Evolutionary conservation across 2,329 filamentous ascomycete genomes (phyloP).

Genomic region (Talaromyces funiculosus): DNA sequence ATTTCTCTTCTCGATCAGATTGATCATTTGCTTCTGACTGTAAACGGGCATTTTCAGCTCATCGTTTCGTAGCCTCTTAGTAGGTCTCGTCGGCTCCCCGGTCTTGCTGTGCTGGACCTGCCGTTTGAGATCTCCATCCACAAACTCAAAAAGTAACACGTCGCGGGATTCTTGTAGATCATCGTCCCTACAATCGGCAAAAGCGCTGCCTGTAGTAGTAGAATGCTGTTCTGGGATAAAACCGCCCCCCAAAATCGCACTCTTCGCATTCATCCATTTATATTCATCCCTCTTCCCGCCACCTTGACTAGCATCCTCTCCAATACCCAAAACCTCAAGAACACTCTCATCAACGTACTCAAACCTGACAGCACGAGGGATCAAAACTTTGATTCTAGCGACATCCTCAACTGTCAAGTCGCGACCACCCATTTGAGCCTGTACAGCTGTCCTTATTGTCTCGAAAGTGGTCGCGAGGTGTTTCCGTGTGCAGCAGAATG

Average conservation of each 20-base stretch:
- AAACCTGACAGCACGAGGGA: constrained; percentile 75
- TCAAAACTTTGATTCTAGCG: constrained; percentile 69
- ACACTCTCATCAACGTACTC: constrained; percentile 78
- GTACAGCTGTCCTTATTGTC: constrained; percentile 77
- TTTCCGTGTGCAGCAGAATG: constrained; percentile 89
- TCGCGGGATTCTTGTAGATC: constrained; percentile 46
- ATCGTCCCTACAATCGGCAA: constrained; percentile 23
- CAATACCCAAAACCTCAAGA: constrained; percentile 72
- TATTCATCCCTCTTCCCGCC: constrained; percentile 35
- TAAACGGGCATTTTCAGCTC: constrained; percentile 86
- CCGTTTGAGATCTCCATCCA: constrained; percentile 83
- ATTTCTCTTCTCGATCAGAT: constrained; percentile 84
- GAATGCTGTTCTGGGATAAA: constrained; percentile 10
- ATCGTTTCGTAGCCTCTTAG: constrained; percentile 65
- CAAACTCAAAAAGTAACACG: constrained; percentile 83
- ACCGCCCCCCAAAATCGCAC: constrained; percentile 7
- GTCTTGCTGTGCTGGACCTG: constrained; percentile 68
- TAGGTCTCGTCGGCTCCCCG: constrained; percentile 64
- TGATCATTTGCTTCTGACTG: constrained; percentile 86
- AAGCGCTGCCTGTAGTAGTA: not conserved
- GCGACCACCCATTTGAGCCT: constrained; percentile 66
- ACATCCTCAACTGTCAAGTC: constrained; percentile 70
- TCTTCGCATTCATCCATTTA: constrained; percentile 14
- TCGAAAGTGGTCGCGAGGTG: constrained; percentile 88
- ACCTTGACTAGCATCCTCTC: constrained; percentile 45